phyloP scores from a whole-genome alignment of 106 monocot genomes.

The Phalaenopsis equestris region DNA sequence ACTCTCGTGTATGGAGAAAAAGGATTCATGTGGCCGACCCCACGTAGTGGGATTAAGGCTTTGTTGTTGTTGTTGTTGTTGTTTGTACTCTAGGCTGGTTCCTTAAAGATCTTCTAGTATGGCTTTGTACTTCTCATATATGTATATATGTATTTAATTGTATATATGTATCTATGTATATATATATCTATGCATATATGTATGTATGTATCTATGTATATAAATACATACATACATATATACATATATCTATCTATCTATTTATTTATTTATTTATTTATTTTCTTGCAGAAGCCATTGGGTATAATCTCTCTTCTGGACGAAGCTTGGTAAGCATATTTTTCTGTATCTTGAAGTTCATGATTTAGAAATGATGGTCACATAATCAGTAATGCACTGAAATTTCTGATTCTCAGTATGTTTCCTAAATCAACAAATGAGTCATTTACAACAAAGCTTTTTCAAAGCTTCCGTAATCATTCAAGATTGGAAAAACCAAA shows the following conservation, averaged over 20 bases:
- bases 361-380: neutral
- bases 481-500: constrained; percentile 72
- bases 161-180: no score
- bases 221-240: no score
- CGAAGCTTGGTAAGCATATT: constrained; percentile 79
- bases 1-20: no score
- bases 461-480: constrained; percentile 64
- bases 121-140: neutral
- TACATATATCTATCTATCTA: no score
- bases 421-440: constrained; percentile 92
- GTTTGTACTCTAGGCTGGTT: no score
- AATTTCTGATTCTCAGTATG: constrained; percentile 51
- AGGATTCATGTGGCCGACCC: no score
- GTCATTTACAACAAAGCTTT: constrained; percentile 89
- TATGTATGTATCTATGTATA: no score
- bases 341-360: neutral
- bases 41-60: no score
- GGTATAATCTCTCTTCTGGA: constrained; percentile 82
- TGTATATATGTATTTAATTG: no score
- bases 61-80: no score
- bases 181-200: no score
- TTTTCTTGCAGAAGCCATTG: constrained; percentile 59
- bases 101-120: neutral
- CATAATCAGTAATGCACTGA: neutral
- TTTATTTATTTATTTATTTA: neutral